Conservation (phyloP, 176 grass and related monocot genomes). For the Ensete glaucum region DNA sequence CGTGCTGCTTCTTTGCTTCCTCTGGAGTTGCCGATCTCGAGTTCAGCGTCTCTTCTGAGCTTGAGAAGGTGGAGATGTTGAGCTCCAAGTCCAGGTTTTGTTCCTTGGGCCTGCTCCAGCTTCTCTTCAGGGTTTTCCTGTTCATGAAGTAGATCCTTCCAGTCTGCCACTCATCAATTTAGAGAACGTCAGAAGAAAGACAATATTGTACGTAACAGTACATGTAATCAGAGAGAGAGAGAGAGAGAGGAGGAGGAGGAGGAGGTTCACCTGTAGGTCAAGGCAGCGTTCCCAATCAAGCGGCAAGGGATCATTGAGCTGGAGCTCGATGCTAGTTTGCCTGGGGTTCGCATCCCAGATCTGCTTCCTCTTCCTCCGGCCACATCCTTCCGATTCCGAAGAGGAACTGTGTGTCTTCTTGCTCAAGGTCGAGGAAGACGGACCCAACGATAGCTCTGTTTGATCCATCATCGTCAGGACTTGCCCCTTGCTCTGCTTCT, state of each 20-base stretch:
- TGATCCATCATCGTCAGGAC: conserved; percentile 21
- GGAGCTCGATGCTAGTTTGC: conserved; percentile 24
- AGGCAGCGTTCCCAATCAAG: conserved; percentile 38
- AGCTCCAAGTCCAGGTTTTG: conserved; percentile 30
- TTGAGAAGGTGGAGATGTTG: conserved; percentile 29
- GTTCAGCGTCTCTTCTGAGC: conserved; percentile 7
- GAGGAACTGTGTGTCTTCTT: not conserved
- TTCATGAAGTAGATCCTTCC: conserved; percentile 35
- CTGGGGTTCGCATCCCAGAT: conserved; percentile 9
- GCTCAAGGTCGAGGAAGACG: conserved; percentile 20
- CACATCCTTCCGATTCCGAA: not conserved
- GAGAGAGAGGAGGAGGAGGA: too few relatives aligned
- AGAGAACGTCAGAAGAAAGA: conserved; percentile 6
- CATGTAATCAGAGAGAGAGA: conserved; percentile 7
- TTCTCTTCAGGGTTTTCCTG: conserved; percentile 32
- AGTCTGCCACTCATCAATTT: conserved; percentile 12
- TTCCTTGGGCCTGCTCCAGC: conserved; percentile 25
- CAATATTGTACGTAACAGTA: too few relatives aligned
- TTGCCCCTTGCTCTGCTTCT: conserved; percentile 6
- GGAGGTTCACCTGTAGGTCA: conserved; percentile 25
- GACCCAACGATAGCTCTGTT: conserved; percentile 28
- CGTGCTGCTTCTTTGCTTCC: conserved; percentile 20
- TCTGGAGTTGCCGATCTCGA: not conserved
- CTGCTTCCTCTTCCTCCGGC: conserved; percentile 20
- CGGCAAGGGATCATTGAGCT: conserved; percentile 34